phyloP scores from a whole-genome alignment of 805 yeast genomes.

The Zygosaccharomyces gambellarensis region DNA sequence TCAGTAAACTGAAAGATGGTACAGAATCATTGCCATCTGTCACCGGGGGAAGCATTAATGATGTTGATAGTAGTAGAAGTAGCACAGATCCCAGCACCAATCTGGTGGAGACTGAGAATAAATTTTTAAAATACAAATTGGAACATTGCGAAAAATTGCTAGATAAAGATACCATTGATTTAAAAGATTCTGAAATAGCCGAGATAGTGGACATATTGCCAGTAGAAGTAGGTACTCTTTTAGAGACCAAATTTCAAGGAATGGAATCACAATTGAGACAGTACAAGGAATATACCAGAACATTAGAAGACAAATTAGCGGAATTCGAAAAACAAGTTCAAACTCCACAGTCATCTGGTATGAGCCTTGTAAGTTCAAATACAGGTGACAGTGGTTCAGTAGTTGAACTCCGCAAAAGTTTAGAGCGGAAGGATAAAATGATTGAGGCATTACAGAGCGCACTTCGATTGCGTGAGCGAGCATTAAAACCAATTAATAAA shows the following conservation, averaged over 20 bases:
- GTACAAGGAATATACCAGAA: conserved; percentile 22
- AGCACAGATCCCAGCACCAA: conserved; percentile 34
- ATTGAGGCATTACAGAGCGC: conserved; percentile 69
- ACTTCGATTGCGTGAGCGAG: conserved; percentile 49
- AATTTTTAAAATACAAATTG: conserved; percentile 57
- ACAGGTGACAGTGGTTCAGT: conserved; percentile 53
- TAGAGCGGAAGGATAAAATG: conserved; percentile 72
- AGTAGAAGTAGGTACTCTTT: conserved; percentile 38
- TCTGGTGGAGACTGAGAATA: conserved; percentile 58
- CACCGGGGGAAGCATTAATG: conserved; percentile 3
- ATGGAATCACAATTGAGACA: conserved; percentile 32
- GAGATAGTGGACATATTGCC: conserved; percentile 57
- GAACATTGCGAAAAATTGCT: conserved; percentile 64
- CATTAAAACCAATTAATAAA: conserved; percentile 17
- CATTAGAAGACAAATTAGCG: conserved; percentile 16
- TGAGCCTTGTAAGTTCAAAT: not conserved
- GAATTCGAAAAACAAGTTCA: conserved; percentile 18
- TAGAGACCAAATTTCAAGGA: conserved; percentile 28
- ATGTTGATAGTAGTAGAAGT: conserved; percentile 6
- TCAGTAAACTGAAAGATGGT: not conserved
- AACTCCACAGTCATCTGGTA: not conserved
- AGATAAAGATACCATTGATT: conserved; percentile 53
- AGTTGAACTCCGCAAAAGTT: conserved; percentile 51
- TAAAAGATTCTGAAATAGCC: conserved; percentile 47
- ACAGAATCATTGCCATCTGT: not conserved